Evolutionary conservation across 441 rosid species (phyloP).

Genomic region (Populus hybrid): DNA sequence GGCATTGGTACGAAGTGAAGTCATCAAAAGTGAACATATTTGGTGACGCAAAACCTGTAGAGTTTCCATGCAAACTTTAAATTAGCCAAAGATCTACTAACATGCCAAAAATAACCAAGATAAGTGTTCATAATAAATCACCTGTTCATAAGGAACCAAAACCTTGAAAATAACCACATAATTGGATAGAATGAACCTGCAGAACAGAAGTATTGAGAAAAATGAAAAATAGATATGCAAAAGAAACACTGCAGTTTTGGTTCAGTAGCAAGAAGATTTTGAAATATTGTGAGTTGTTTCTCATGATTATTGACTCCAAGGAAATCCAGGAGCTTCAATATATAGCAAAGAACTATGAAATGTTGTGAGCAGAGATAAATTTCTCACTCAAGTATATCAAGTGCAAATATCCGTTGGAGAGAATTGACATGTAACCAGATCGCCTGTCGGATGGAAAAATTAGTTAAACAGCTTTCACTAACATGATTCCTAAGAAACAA

Average conservation of each 20-base stretch:
- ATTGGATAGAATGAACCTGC: slow-evolving; percentile 93
- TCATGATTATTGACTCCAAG: background rate
- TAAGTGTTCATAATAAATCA: slow-evolving; percentile 26
- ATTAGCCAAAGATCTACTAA: slow-evolving; percentile 25
- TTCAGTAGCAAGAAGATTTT: slow-evolving; percentile 1
- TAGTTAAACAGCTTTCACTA: background rate
- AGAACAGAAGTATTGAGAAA: slow-evolving; percentile 19
- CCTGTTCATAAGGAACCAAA: slow-evolving; percentile 83
- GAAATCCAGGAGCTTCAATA: background rate
- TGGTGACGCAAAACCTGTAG: slow-evolving; percentile 89
- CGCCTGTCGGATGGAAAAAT: slow-evolving; percentile 53
- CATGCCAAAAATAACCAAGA: slow-evolving; percentile 28
- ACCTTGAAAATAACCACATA: slow-evolving; percentile 78
- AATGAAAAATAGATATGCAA: background rate
- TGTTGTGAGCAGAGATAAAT: slow-evolving; percentile 18
- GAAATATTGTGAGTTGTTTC: background rate
- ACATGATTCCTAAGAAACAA: slow-evolving; percentile 1
- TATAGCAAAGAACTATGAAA: background rate
- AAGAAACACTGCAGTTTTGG: slow-evolving; percentile 4
- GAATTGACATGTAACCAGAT: slow-evolving; percentile 76
- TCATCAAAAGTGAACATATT: slow-evolving; percentile 97
- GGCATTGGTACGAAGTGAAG: slow-evolving; percentile 87
- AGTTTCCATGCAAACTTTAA: slow-evolving; percentile 34
- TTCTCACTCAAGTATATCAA: slow-evolving; percentile 95
- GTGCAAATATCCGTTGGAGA: slow-evolving; percentile 85